These are phyloP conservation scores for Amanita molliuscula DNA, from an alignment of 768 basidiomycete species.

Conservation along the genomic window DNA sequence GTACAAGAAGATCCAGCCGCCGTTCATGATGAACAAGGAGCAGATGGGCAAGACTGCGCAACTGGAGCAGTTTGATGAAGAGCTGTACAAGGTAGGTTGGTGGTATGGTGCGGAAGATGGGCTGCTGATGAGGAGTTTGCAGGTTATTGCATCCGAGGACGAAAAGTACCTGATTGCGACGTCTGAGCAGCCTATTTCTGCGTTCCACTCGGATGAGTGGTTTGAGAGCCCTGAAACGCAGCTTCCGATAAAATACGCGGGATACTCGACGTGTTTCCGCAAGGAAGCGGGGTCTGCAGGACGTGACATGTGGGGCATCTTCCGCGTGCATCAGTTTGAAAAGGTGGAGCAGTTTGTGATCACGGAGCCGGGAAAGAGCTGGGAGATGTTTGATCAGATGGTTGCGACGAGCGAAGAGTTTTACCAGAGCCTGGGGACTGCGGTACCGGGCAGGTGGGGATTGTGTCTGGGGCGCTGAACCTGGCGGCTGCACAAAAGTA, in stretches of 20 bases:
- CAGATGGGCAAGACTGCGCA: constrained; percentile 98
- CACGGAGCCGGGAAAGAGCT: constrained; percentile 90
- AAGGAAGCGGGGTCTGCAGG: constrained; percentile 98
- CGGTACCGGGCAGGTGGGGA: constrained; percentile 89
- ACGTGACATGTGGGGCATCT: constrained; percentile 99
- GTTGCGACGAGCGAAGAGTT: constrained; percentile 83
- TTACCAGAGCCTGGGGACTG: constrained; percentile 88
- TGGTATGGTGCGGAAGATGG: background rate
- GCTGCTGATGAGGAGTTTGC: background rate
- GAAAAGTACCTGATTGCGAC: constrained; percentile 99
- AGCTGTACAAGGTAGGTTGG: constrained; percentile 83
- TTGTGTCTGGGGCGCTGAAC: constrained; percentile 95
- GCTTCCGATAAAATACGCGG: constrained; percentile 85
- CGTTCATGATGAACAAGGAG: constrained; percentile 98
- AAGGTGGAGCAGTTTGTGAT: constrained; percentile 97
- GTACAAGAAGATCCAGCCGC: constrained; percentile 93
- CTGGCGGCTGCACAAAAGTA: constrained; percentile 96
- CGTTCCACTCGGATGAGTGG: constrained; percentile 94
- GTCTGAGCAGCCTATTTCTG: constrained; percentile 97
- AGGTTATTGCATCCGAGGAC: constrained; percentile 84
- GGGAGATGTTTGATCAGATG: constrained; percentile 92
- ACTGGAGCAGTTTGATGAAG: constrained; percentile 96
- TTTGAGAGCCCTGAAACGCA: constrained; percentile 88
- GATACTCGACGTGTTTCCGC: constrained; percentile 94
- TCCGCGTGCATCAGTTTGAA: constrained; percentile 99